These are phyloP conservation scores for Vigna radiata DNA, from an alignment of 306 rosid genomes.

Conservation along the genomic window DNA sequence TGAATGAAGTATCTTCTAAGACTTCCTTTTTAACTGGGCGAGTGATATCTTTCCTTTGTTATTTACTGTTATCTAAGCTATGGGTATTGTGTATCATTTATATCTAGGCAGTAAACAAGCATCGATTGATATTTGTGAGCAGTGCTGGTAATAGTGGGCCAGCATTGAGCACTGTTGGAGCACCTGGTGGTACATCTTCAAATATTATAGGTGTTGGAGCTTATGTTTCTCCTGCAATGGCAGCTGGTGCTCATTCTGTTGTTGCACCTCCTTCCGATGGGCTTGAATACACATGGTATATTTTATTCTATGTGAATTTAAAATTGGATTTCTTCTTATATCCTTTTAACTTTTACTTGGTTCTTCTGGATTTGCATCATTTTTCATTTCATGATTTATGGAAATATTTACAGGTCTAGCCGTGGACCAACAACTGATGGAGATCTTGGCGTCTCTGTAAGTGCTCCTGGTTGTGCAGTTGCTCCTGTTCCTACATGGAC, in stretches of 20 bases:
- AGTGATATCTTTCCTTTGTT: conserved; percentile 36
- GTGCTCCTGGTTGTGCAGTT: conserved; percentile 99
- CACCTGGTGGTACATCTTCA: conserved; percentile 98
- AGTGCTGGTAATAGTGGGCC: conserved; percentile 99
- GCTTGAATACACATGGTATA: conserved; percentile 95
- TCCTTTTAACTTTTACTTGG: conserved; percentile 34
- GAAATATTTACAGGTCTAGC: conserved; percentile 80
- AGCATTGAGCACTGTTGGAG: conserved; percentile 98
- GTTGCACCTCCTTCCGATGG: conserved; percentile 92
- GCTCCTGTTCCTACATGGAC: conserved; percentile 99
- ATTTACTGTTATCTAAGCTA: conserved; percentile 47
- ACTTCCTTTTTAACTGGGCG: conserved; percentile 41
- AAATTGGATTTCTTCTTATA: conserved; percentile 27
- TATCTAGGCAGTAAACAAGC: conserved; percentile 82
- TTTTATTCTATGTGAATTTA: conserved; percentile 41
- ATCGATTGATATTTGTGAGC: conserved; percentile 86
- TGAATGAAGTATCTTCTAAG: conserved; percentile 73
- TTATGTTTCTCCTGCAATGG: conserved; percentile 97
- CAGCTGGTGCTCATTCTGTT: conserved; percentile 94
- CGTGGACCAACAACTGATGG: conserved; percentile 98
- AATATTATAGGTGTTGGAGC: conserved; percentile 96
- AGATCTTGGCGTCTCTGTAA: conserved; percentile 87
- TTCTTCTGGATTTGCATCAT: conserved; percentile 40
- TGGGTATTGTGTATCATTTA: conserved; percentile 45
- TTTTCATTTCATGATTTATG: conserved; percentile 32